Percentiles rank a stretch among this genome's conserved stretches.
Evolutionary conservation across 768 basidiomycete genomes (phyloP).

Genomic region (Mycena metata): DNA sequence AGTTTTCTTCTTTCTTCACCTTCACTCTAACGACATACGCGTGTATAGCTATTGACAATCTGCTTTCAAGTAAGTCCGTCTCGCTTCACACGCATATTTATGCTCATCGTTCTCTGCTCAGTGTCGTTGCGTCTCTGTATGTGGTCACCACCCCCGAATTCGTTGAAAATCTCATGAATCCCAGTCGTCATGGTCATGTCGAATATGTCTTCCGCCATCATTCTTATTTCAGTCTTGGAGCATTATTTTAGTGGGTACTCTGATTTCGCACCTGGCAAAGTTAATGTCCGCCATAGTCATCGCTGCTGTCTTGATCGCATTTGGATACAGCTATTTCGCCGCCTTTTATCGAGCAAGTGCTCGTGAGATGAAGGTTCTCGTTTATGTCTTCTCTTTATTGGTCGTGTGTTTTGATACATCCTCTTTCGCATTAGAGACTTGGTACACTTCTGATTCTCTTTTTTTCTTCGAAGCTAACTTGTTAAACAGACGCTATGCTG

Average conservation of each 20-base stretch:
- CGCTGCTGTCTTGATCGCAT: constrained; percentile 62
- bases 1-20: neutral
- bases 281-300: constrained; percentile 57
- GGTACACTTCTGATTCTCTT: constrained; percentile 41
- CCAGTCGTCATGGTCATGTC: constrained; percentile 65
- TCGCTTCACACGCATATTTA: neutral
- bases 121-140: constrained; percentile 71
- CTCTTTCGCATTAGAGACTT: constrained; percentile 42
- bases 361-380: constrained; percentile 70
- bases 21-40: constrained; percentile 9
- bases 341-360: constrained; percentile 79
- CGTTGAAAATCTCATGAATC: constrained; percentile 8
- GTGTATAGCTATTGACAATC: constrained; percentile 68
- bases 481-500: constrained; percentile 70
- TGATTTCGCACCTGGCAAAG: neutral
- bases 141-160: constrained; percentile 40
- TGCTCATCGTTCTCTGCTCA: constrained; percentile 2
- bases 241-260: constrained; percentile 66
- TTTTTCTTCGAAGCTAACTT: neutral
- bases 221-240: constrained; percentile 70
- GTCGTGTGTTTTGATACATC: neutral
- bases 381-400: neutral
- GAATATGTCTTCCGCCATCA: constrained; percentile 63
- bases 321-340: constrained; percentile 77
- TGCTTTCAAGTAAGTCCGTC: constrained; percentile 61